Conservation (phyloP, 768 basidiomycete species). For the Pluteus cervinus region DNA sequence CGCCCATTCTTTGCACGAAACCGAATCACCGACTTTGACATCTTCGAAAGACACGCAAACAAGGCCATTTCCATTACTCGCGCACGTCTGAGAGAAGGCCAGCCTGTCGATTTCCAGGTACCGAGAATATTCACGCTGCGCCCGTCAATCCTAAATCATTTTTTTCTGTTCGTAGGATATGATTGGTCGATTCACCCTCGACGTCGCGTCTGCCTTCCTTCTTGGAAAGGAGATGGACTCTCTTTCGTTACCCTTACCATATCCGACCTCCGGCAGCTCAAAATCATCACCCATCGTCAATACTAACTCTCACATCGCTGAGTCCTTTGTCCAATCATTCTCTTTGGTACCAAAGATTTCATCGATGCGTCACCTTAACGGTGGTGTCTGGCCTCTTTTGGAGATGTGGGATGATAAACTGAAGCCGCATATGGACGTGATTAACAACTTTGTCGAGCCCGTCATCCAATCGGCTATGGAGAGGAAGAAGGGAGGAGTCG, state of each 20-base stretch:
- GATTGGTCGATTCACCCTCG: slow-evolving; percentile 49
- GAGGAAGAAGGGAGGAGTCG: slow-evolving; percentile 17
- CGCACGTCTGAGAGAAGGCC: slow-evolving; percentile 34
- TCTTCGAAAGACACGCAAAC: slow-evolving; percentile 50
- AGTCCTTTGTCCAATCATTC: slow-evolving; percentile 42
- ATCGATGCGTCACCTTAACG: slow-evolving; percentile 28
- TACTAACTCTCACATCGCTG: slow-evolving; percentile 19
- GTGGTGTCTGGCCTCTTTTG: slow-evolving; percentile 38
- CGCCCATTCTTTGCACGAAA: slow-evolving; percentile 65
- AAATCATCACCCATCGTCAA: slow-evolving; percentile 18
- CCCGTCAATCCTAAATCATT: neutral
- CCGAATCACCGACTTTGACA: slow-evolving; percentile 52
- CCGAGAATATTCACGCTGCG: too few species aligned
- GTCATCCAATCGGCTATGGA: slow-evolving; percentile 32
- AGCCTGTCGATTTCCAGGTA: slow-evolving; percentile 61
- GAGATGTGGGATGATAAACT: slow-evolving; percentile 45
- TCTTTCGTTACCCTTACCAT: slow-evolving; percentile 13
- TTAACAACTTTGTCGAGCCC: slow-evolving; percentile 39
- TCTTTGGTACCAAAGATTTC: slow-evolving; percentile 33
- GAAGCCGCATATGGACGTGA: slow-evolving; percentile 30
- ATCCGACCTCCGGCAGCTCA: too few species aligned
- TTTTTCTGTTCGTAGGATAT: slow-evolving; percentile 27
- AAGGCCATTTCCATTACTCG: too few species aligned
- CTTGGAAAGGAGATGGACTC: too few species aligned
- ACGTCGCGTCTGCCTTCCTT: slow-evolving; percentile 38